These are phyloP conservation scores for Pseudovirgaria hyperparasitica DNA, from an alignment of 2,329 filamentous ascomycete species.

Conservation along the genomic window DNA sequence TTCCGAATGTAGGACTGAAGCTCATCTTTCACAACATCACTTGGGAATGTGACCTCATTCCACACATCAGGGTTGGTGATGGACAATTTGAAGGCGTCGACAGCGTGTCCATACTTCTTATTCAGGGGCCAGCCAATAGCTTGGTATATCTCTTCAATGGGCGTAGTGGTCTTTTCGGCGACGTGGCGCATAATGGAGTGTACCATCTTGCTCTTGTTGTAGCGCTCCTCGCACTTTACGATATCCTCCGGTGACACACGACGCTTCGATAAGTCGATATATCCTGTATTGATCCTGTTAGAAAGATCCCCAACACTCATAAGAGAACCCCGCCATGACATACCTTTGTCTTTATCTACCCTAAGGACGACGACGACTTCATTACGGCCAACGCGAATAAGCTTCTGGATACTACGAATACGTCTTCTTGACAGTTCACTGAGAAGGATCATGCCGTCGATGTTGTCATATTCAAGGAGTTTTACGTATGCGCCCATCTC, in stretches of 20 bases:
- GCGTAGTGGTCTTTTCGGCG: constrained; percentile 86
- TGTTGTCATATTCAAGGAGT: constrained; percentile 98
- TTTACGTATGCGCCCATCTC: constrained; percentile 99
- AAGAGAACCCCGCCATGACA: too few species aligned
- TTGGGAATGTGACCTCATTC: constrained; percentile 85
- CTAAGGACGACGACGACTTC: constrained; percentile 97
- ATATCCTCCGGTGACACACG: constrained; percentile 96
- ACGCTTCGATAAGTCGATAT: constrained; percentile 97
- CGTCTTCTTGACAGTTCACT: constrained; percentile 94
- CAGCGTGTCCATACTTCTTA: constrained; percentile 91
- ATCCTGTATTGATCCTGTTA: constrained; percentile 39
- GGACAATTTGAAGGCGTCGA: constrained; percentile 97
- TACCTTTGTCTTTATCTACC: constrained; percentile 98
- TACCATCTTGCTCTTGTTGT: constrained; percentile 99
- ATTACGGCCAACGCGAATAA: constrained; percentile 94
- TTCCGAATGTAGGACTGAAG: constrained; percentile 93
- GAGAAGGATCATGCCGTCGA: constrained; percentile 99
- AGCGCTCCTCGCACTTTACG: constrained; percentile 95
- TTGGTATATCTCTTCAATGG: constrained; percentile 92
- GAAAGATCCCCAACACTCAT: constrained; percentile 1
- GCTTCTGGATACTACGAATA: constrained; percentile 97
- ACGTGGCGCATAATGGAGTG: constrained; percentile 99
- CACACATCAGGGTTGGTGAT: constrained; percentile 98
- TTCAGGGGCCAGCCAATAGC: constrained; percentile 93
- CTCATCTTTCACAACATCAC: constrained; percentile 73